Evolutionary conservation across 352 stramenopile species (phyloP), one percentile per base, ranked within the genome.

Genomic region (Pythium brassicae): DNA sequence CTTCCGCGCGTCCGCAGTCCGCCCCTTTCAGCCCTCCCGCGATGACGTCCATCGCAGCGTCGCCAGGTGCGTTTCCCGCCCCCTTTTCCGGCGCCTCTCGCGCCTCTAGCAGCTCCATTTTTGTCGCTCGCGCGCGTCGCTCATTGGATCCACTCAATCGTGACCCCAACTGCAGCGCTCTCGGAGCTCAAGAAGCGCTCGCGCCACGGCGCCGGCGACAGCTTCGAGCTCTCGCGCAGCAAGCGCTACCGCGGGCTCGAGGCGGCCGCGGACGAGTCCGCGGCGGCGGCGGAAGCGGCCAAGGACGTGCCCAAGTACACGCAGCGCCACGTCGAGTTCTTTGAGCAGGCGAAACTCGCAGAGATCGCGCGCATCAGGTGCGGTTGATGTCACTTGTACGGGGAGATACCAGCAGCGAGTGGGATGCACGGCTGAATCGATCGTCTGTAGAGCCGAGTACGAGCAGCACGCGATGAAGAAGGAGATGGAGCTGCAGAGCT

Each of bases 311-410:
- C 80, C 63, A 94, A 92, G 73, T 94, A 89, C 68, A 88, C 79
- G 50, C 85, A 95, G 59, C 76, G 85, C 32, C 85, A 95, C 40
- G 81, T 95, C 22, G 85, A 93, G 50, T 95, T 88, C 72, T 88
- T 95, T 63, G 85, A 95, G 59, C 83, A 93, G 55, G 68, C 84
- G 35, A 92, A 95, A 59, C 81, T 88, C 55, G 78, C 80, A 32
- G 85, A 93, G 53, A 80, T 90, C 42, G 72, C 71, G 34, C 78
- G 85, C 59, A 80, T 95, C 71, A 76, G 76, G 67, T 83, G 47
- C 34, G 44, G 27, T 25, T n/a, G n/a, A n/a, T n/a, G n/a, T n/a
- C n/a, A n/a, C n/a, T n/a, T n/a, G n/a, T n/a, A n/a, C n/a, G n/a
- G n/a, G n/a, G n/a, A n/a, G n/a, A n/a, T n/a, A n/a, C n/a, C n/a